Base-by-base conservation (phyloP, 1,284 basidiomycete genomes). In the Ganoderma boninense region DNA sequence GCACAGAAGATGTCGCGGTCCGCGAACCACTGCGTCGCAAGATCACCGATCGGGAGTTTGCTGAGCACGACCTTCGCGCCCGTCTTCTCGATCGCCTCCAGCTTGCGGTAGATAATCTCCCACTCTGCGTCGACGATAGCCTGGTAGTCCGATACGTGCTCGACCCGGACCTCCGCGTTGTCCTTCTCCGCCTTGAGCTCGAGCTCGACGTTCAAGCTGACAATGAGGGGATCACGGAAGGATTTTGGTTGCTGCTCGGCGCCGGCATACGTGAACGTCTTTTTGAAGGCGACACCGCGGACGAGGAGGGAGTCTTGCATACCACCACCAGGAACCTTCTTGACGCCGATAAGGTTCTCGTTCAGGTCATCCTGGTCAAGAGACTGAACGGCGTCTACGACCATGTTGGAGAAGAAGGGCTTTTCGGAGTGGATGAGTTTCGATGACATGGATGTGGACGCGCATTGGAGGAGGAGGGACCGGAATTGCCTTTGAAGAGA, bases 181-280 rank as follows among this genome's bases (percentile, higher is more conserved):
- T 99, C 98, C 83, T 99, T 98, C 84, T 99, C 98, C 0, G 98
- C 98, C 84, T 99, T 99, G 78, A 99, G 88, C 83, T 99, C 98
- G 69, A 99, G 90, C 82, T 99, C 98, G 76, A 99, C 97, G 80
- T 99, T 99, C 72, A 99, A 83, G 79, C 96, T 98, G 42, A 99
- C 87, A 66, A 99, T 92, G 75, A 96, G 92, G 63, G 97, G 97
- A 80, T 98, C 82, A 72, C 85, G 86, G 87, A 99, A 99, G 29
- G 89, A 88, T 84, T 99, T 99, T 61, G 98, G 98, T 82, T 99
- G 98, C 83, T 99, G 98, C 81, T 99, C 98, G 59, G 98, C 98
- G 66, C 98, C 98, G 59, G 98, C 98, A 78, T 99, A 99, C 3
- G 97, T 97, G 83, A 99, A 99, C 0, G 98, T 99, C 87, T 99